Evolutionary conservation across 176 grass and related monocot species (phyloP), one percentile per base, ranked within the genome.

Genomic region (Calamus simplicifolius): DNA sequence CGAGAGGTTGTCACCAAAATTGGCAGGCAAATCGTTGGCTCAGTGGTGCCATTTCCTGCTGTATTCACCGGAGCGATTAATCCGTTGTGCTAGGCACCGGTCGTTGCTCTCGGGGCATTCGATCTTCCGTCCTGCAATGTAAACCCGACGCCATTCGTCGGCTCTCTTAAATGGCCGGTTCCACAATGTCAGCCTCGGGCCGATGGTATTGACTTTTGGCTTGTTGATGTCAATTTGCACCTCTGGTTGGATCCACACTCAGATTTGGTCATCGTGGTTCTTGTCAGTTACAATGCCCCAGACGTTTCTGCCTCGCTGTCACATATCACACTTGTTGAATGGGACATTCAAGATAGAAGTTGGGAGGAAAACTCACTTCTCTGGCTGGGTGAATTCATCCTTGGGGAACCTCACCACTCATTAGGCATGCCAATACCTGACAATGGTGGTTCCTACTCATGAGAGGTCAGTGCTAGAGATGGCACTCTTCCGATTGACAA

Each of bases 11-110:
- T 82, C 19, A 84, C 76, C 0, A 77, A 57, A 18, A 63, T 97
- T 1, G 87, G 91, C 55, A 25, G 66, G 18, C 59, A 29, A 14
- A 78, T 85, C 61, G 92, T 76, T 18, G 87, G 92, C 27, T 91
- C 87, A 10, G 71, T 97, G 58, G 78, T 88, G 21, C 92, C 92
- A 3, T 85, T 97, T 66, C 92, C 92, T 0, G 92, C 91, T 14
- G 74, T 97, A 61, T 97, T 91, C 78, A 82, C 84, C 8, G 81
- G 92, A 57, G 92, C 87, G 50, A 88, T 97, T 61, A 97, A 97
- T 64, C 92, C 92, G 16, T 69, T 88, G 17, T 91, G 84, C 71
- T 97, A 87, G 92, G 81, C 80, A 50, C 92, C 92, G 2, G 80
- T 90, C 66, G 67, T 80, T 17, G 87, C 80, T 43, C 81, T 96